Conservation (phyloP, 1,284 basidiomycete genomes). For the Ustilago tritici region DNA sequence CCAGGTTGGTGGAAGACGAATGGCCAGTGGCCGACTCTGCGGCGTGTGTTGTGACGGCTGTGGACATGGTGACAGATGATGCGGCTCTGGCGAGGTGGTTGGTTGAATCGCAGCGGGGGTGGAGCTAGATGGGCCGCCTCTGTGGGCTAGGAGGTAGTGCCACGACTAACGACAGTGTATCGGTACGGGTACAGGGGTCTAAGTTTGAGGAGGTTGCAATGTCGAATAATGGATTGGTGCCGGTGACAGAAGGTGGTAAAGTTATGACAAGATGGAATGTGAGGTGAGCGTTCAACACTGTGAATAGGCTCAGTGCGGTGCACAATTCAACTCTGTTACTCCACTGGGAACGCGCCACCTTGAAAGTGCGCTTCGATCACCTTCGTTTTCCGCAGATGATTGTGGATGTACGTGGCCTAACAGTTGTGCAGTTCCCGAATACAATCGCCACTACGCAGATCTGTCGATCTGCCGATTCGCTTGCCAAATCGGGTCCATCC, state of each 20-base stretch:
- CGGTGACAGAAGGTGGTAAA: background rate
- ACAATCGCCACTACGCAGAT: background rate
- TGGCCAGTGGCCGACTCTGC: constrained; percentile 25
- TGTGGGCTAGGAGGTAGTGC: background rate
- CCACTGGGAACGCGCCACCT: constrained; percentile 45
- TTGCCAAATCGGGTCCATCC: background rate
- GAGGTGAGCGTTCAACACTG: background rate
- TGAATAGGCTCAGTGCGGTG: background rate
- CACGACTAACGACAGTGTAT: background rate
- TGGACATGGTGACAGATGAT: constrained; percentile 28
- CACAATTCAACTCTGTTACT: constrained; percentile 17
- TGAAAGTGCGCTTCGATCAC: constrained; percentile 32
- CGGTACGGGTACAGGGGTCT: background rate
- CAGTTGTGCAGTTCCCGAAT: background rate
- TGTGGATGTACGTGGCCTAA: background rate
- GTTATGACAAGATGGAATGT: background rate
- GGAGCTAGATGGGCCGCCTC: background rate
- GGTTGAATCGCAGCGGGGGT: background rate
- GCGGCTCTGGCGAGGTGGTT: background rate
- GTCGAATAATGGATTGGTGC: background rate
- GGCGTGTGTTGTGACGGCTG: constrained; percentile 42
- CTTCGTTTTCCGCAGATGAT: background rate
- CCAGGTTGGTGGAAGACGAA: constrained; percentile 18
- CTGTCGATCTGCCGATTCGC: background rate
- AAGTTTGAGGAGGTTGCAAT: background rate